phyloP scores from a whole-genome alignment of 1,284 basidiomycete genomes.

The Inonotus hispidus region DNA sequence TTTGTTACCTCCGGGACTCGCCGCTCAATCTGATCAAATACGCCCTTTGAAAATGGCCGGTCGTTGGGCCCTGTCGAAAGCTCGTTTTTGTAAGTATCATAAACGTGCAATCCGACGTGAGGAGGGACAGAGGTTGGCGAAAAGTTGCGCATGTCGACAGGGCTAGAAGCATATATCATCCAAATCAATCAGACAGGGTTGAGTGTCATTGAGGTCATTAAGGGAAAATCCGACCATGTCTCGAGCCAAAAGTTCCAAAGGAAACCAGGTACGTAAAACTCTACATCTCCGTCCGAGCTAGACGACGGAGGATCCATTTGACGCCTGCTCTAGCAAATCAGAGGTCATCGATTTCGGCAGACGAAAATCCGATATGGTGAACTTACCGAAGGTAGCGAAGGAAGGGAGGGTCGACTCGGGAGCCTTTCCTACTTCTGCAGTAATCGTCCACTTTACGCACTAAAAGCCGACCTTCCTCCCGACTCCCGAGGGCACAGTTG shows the following conservation, averaged over 20 bases:
- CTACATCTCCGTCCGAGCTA: conserved; percentile 1
- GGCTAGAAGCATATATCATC: conserved; percentile 13
- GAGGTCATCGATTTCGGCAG: background rate
- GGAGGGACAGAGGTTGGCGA: conserved; percentile 27
- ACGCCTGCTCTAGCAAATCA: background rate
- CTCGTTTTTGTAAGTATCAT: conserved; percentile 45
- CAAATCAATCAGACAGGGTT: background rate
- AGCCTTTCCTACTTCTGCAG: background rate
- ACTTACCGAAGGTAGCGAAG: background rate
- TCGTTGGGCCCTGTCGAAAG: conserved; percentile 39
- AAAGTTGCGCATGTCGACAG: conserved; percentile 9
- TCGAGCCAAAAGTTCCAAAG: conserved; percentile 40
- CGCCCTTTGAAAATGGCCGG: conserved; percentile 23
- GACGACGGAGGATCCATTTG: conserved; percentile 2
- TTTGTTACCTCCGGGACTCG: conserved; percentile 32
- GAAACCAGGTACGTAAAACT: conserved; percentile 34
- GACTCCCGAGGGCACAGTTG: background rate
- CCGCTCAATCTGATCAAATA: conserved; percentile 41
- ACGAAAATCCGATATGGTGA: background rate
- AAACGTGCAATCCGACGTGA: conserved; percentile 43
- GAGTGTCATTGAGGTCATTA: background rate
- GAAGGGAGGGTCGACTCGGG: background rate
- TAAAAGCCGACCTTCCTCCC: background rate
- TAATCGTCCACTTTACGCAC: background rate
- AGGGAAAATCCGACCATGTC: conserved; percentile 29